These are phyloP conservation scores for Comarum palustre DNA, from an alignment of 306 rosid genomes.

Conservation along the genomic window DNA sequence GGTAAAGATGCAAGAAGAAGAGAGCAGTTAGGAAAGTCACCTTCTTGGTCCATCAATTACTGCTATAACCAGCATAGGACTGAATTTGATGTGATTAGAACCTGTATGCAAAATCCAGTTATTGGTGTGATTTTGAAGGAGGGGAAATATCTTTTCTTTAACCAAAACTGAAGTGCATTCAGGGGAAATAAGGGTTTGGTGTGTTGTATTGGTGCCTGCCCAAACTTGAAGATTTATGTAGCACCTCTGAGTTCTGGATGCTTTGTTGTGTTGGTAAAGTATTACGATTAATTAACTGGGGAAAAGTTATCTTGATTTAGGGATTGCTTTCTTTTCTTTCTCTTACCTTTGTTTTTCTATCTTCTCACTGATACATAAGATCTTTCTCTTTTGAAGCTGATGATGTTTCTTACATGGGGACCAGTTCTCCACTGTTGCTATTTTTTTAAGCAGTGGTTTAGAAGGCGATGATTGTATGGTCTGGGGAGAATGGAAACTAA, in stretches of 20 bases:
- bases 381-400: slow-evolving; percentile 5
- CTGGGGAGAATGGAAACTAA: slow-evolving; percentile 43
- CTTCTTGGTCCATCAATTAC: not conserved
- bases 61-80: not conserved
- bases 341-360: not conserved
- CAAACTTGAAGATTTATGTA: not conserved
- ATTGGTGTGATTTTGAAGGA: not conserved
- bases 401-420: not conserved
- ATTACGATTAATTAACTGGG: not conserved
- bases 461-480: slow-evolving; percentile 42
- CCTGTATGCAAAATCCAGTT: not conserved
- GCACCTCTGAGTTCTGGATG: not conserved
- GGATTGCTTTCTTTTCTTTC: not conserved
- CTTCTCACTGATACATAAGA: not conserved
- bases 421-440: slow-evolving; percentile 12
- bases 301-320: not conserved
- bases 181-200: not conserved
- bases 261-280: not conserved
- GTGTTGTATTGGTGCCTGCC: not conserved
- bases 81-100: not conserved
- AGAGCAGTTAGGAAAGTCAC: not conserved
- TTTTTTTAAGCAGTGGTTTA: slow-evolving; percentile 24
- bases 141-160: not conserved
- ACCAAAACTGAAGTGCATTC: not conserved
- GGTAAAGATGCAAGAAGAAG: not conserved